A percentile compares a stretch with the other conserved stretches of the same genome.
These are phyloP conservation scores for Pseudopediastrum boryanum DNA, from an alignment of 139 green algal genomes.

Conservation along the genomic window DNA sequence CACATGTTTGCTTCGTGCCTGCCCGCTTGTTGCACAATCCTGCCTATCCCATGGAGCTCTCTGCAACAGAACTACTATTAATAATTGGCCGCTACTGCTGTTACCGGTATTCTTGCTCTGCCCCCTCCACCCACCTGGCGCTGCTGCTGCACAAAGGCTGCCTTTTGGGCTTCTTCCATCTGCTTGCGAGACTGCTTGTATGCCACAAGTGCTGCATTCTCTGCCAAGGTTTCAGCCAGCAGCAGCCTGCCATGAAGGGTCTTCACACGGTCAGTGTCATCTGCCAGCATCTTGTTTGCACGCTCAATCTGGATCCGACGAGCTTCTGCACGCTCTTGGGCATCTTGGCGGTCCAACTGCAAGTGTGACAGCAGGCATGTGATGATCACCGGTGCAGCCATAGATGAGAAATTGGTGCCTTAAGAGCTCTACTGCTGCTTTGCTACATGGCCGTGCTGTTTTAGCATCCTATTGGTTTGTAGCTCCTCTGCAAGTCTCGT, in stretches of 20 bases:
- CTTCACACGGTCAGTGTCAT: conserved; percentile 69
- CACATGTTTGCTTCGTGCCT: too few relatives aligned
- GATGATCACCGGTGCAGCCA: too few relatives aligned
- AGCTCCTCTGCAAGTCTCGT: too few relatives aligned
- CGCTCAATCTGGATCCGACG: conserved; percentile 67
- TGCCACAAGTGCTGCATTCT: conserved; percentile 66
- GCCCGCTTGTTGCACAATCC: too few relatives aligned
- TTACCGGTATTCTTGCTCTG: too few relatives aligned
- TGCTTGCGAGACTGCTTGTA: conserved; percentile 72
- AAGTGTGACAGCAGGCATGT: too few relatives aligned
- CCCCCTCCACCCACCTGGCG: too few relatives aligned
- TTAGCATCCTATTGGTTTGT: too few relatives aligned
- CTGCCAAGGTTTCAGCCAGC: conserved; percentile 70
- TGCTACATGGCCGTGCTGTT: too few relatives aligned
- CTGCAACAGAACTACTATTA: background rate
- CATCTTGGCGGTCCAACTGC: conserved; percentile 64
- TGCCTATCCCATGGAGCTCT: too few relatives aligned
- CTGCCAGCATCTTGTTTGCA: conserved; percentile 82
- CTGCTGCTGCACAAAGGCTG: conserved; percentile 70
- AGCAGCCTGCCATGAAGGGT: conserved; percentile 64
- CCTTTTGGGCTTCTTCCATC: conserved; percentile 59
- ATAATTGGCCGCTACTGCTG: conserved; percentile 55
- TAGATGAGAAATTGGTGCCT: too few relatives aligned
- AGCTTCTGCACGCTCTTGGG: conserved; percentile 55
- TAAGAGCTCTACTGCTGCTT: too few relatives aligned